These are phyloP conservation scores for Skeletonema tropicum DNA, from an alignment of 108 stramenopile species.

Conservation along the genomic window DNA sequence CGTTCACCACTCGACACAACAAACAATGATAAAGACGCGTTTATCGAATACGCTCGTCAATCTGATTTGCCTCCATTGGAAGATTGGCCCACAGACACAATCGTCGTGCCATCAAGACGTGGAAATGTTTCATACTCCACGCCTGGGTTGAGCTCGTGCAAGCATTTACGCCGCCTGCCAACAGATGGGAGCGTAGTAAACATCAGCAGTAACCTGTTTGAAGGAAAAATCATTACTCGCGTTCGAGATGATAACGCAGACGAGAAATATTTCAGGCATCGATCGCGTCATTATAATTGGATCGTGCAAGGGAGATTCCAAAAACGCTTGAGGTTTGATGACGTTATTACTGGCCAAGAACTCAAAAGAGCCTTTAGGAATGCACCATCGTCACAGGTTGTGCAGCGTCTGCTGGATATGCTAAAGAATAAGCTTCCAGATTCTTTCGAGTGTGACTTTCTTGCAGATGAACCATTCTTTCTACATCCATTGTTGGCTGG, in stretches of 20 bases:
- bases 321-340: slow-evolving; percentile 38
- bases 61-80: slow-evolving; percentile 22
- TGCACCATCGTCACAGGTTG: slow-evolving; percentile 28
- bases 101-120: slow-evolving; percentile 28
- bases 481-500: slow-evolving; percentile 56
- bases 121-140: neutral
- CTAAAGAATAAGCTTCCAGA: slow-evolving; percentile 44
- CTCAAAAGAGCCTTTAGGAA: slow-evolving; percentile 52
- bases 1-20: too few species aligned
- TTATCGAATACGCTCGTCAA: slow-evolving; percentile 27
- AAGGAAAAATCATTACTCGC: slow-evolving; percentile 40
- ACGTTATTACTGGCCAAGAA: slow-evolving; percentile 57
- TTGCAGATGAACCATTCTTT: slow-evolving; percentile 35
- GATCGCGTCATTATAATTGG: slow-evolving; percentile 51
- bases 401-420: slow-evolving; percentile 36
- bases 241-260: slow-evolving; percentile 27
- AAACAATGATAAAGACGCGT: slow-evolving; percentile 12
- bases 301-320: slow-evolving; percentile 50
- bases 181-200: slow-evolving; percentile 29
- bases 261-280: slow-evolving; percentile 34
- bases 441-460: slow-evolving; percentile 51
- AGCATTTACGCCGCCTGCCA: slow-evolving; percentile 14
- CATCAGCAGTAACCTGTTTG: slow-evolving; percentile 31
- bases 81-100: slow-evolving; percentile 28
- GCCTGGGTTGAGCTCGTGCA: slow-evolving; percentile 3